Evolutionary conservation across 2,329 filamentous ascomycete species (phyloP), one percentile per base, ranked within the genome.

Genomic region (Whalleya microplaca): DNA sequence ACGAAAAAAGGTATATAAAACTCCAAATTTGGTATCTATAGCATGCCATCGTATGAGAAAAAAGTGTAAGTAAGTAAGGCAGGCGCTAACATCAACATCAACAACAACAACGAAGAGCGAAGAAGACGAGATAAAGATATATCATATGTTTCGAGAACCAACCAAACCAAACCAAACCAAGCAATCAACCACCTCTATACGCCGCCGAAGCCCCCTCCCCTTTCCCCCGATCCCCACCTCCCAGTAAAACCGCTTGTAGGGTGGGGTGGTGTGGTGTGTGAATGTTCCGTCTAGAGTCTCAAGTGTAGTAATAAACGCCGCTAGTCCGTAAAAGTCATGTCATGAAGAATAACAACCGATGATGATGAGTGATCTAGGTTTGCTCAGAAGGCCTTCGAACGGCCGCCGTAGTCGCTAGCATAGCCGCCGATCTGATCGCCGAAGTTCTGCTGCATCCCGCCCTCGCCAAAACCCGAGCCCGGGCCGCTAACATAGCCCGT

Each of bases 401-500:
- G 76, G 49, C 77, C 76, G 41, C 80, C 80, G 62, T 79, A 82
- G 61, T 84, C 82, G 55, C 81, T 84, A 18, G 75, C 73, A 59
- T 84, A 82, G n/a, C n/a, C n/a, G 19, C 79, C 80, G 48, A 83
- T 77, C 40, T 29, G 41, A 32, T 84, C 81, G 16, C 79, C 79
- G 66, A 80, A 86, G 55, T 78, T 79, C 63, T 84, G 82, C 21
- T 72, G 72, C 76, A 85, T 77, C 8, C 81, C 78, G 1, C 81
- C 81, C n/a, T 82, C 80, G 10, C 82, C 82, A 55, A 80, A 86
- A 0, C 82, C 83, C 3, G 81, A 85, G 29, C 84, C 85, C 1
- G 85, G 83, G 1, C 83, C 83, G 53, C 84, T 87, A 41, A 88
- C 80, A 64, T 88, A 88, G 19, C 89, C 87, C 49, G 82, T 81